A percentile compares a stretch with the other conserved stretches of the same genome.
Evolutionary conservation across 306 rosid species (phyloP).

Genomic region (Glycyrrhiza uralensis): DNA sequence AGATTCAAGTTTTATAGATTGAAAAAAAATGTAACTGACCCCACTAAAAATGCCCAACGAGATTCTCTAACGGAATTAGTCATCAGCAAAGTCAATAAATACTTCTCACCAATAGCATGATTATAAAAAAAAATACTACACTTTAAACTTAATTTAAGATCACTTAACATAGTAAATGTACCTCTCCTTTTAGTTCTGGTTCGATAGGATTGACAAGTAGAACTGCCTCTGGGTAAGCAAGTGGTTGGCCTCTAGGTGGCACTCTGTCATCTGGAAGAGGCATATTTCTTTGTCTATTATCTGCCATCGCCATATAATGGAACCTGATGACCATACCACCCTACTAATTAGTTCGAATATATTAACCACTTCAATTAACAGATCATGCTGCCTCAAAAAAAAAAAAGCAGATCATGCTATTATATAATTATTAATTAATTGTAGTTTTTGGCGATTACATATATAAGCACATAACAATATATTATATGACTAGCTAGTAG

Average conservation of each 20-base stretch:
- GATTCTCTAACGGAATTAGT: too few species aligned
- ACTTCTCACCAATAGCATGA: too few species aligned
- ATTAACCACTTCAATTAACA: not conserved
- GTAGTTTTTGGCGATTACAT: too few species aligned
- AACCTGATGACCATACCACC: conserved; percentile 52
- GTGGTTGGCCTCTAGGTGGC: conserved; percentile 49
- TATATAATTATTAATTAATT: too few species aligned
- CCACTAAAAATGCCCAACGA: too few species aligned
- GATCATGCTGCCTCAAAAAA: too few species aligned
- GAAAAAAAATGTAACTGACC: too few species aligned
- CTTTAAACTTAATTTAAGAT: too few species aligned
- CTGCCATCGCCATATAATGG: conserved; percentile 92
- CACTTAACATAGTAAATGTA: not conserved
- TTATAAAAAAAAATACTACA: too few species aligned
- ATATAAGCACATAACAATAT: not conserved
- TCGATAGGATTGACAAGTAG: conserved; percentile 72
- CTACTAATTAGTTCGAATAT: not conserved
- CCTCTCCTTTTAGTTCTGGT: conserved; percentile 79
- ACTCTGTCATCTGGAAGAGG: conserved; percentile 83
- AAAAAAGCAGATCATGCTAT: too few species aligned
- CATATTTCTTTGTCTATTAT: conserved; percentile 79
- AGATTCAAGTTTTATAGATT: too few species aligned
- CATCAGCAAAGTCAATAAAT: too few species aligned
- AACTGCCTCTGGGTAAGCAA: conserved; percentile 81
- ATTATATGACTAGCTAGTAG: not conserved